Evolutionary conservation across 2,329 filamentous ascomycete genomes (phyloP).

Genomic region (Fusarium torreyae): DNA sequence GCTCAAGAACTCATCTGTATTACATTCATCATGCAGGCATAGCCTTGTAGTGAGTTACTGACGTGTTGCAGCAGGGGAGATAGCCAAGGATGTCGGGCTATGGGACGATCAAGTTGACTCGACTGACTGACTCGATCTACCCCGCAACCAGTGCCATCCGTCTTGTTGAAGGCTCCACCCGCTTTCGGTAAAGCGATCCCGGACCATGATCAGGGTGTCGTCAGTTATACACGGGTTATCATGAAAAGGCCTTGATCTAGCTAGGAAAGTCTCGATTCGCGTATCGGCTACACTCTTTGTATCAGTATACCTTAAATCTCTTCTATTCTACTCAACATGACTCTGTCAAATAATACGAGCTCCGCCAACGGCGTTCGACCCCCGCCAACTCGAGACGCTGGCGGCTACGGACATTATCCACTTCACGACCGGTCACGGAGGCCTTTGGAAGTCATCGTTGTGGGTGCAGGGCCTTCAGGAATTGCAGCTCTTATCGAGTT

Average conservation of each 20-base stretch:
- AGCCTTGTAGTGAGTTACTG: no score
- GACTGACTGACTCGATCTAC: slow-evolving; percentile 10
- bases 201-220: no score
- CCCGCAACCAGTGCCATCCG: neutral
- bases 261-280: neutral
- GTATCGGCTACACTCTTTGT: neutral
- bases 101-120: slow-evolving; percentile 10
- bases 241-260: neutral
- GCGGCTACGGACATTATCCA: slow-evolving; percentile 7
- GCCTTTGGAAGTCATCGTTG: slow-evolving; percentile 9
- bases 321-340: neutral
- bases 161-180: no score
- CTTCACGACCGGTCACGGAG: slow-evolving; percentile 3
- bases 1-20: no score
- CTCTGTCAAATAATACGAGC: neutral
- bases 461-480: slow-evolving; percentile 22
- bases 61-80: neutral
- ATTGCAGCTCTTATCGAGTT: slow-evolving; percentile 14
- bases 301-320: no score
- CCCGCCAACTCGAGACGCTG: neutral
- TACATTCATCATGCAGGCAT: no score
- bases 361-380: neutral
- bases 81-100: neutral
- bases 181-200: no score
- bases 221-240: neutral